These are phyloP conservation scores for Hypoxylon sp. DNA, from an alignment of 2,329 filamentous ascomycete genomes.

Conservation along the genomic window DNA sequence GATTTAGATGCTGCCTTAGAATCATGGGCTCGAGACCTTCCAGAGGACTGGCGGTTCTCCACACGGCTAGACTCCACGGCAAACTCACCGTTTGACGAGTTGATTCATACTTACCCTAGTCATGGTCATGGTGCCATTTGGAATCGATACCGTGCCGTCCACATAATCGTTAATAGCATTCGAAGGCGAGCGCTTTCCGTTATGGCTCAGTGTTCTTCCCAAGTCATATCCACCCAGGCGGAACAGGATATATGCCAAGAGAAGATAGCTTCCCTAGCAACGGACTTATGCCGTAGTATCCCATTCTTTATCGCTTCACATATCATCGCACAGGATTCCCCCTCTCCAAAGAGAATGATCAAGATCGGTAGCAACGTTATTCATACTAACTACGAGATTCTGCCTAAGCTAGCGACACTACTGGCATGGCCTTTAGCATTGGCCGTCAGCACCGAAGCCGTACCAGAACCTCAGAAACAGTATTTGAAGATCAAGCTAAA, in stretches of 20 bases:
- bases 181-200: conserved; percentile 26
- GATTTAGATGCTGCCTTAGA: conserved; percentile 22
- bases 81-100: conserved; percentile 14
- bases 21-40: conserved; percentile 25
- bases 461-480: conserved; percentile 29
- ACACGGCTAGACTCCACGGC: background rate
- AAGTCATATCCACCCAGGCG: background rate
- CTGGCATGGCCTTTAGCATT: conserved; percentile 30
- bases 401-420: conserved; percentile 27
- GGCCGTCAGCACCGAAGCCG: conserved; percentile 20
- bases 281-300: conserved; percentile 26
- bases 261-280: conserved; percentile 26
- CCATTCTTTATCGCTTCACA: conserved; percentile 14
- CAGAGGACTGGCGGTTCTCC: conserved; percentile 24
- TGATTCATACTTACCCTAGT: conserved; percentile 19
- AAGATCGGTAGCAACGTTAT: background rate
- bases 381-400: conserved; percentile 14
- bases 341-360: background rate
- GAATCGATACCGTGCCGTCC: conserved; percentile 27
- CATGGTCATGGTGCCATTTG: conserved; percentile 26
- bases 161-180: conserved; percentile 32
- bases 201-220: conserved; percentile 19
- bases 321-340: background rate
- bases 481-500: conserved; percentile 26
- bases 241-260: conserved; percentile 27